Base-by-base conservation (phyloP, 208 protist genomes). In the Leishmania mexicana region DNA sequence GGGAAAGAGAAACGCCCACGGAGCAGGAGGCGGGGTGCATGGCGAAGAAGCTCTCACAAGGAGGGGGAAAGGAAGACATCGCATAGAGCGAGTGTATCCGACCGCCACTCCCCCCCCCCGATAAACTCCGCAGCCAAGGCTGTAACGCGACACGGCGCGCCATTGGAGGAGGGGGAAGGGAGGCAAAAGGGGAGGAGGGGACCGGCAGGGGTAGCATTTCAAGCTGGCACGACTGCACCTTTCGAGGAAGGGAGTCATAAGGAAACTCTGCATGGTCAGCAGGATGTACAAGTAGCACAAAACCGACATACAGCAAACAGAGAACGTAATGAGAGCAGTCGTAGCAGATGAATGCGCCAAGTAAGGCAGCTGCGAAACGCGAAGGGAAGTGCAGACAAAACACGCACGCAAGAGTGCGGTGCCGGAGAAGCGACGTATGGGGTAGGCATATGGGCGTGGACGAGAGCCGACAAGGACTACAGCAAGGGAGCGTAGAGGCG, bases 271-370 rank as follows among this genome's bases (percentile, higher is more conserved):
- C 67, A 72, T 35, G 67, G 42, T 49, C 38, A 72, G 35, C 21
- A 42, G 42, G 7, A 51, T 15, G 42, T 49, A 72, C 67, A 72
- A 10, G n/a, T 72, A 17, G 15, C 67, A 11, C 67, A 3, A 72
- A 72, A 4, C 47, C 47, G 6, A 71, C 40, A 5, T 35, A 28
- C 0, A 28, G 42, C 0, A 24, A n/a, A 13, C 3, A 17, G 49
- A 31, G 42, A 72, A 51, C 40, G 24, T 6, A 31, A 7, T 51
- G 6, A 51, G 8, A 51, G 67, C 67, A 72, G 67, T 2, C 7
- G 38, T 72, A 72, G 67, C 38, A 72, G 67, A 72, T 47, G 24
- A 47, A 71, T 72, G 24, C 15, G 65, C 40, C 86, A 24, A 80
- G 75, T 51, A 81, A 77, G n/a, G 28, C 54, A 53, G 35, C 64